Base-by-base conservation (phyloP, 805 yeast species). In the Candida patagonica region DNA sequence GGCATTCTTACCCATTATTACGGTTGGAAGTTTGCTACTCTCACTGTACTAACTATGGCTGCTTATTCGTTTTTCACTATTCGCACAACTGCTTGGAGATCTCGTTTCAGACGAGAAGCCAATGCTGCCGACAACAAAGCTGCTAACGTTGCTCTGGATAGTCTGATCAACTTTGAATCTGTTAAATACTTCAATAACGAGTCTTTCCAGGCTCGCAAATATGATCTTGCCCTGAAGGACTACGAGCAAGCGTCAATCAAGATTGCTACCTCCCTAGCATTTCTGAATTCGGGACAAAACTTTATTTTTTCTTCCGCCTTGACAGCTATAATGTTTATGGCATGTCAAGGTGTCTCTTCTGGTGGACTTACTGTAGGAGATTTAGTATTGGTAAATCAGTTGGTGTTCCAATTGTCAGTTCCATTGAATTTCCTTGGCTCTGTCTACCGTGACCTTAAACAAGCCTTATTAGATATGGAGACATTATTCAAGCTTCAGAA, bases 251-350 rank as follows among this genome's bases (percentile, higher is more conserved):
- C 87, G 2, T 53, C 62, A n/a, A 63, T 81, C 49, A 77, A 78
- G 50, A 81, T 82, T 24, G 88, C 88, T 7, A 80, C 86, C 0
- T 81, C 89, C 2, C 65, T 81, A 42, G 84, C 88, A 19, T 79
- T 65, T 50, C 62, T 81, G 45, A 81, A 82, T 49, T 68, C 86
- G 0, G 89, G 89, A n/a, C 92, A 81, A 59, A 80, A 78, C 55
- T 51, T 80, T 40, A 80, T 81, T 17, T 81, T 81, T 62, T 84
- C 96, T 0, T 62, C 83, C 30, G 97, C 98, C 1, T 66, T 92
- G 47, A 92, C 98, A 1, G 83, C 79, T 1, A 92, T 92, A 94
- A 92, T 92, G 98, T 92, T 84, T 59, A 80, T 92, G 94, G 96
- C 96, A 12, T 85, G 95, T 53, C 76, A 78, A 41, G 97, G 97